Evolutionary conservation across 2,329 filamentous ascomycete species (phyloP).

Genomic region (Neopestalotiopsis rosae): DNA sequence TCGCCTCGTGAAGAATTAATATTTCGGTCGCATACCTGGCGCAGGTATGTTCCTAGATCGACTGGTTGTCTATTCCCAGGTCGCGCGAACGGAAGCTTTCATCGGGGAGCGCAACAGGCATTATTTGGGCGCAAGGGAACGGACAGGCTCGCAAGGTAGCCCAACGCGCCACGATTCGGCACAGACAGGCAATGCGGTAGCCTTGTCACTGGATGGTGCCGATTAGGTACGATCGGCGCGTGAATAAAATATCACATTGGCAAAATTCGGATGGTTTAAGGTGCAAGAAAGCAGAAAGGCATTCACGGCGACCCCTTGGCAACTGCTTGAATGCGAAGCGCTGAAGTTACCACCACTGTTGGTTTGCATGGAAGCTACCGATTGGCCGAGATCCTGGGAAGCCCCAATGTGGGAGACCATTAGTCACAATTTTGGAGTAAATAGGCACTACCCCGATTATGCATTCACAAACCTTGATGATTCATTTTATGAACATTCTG

Average conservation of each 20-base stretch:
- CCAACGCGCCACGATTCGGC: slow-evolving; percentile 12
- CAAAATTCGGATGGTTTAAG: neutral
- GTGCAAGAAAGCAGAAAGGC: neutral
- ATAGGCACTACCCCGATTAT: neutral
- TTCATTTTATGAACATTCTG: neutral
- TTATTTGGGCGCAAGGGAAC: slow-evolving; percentile 17
- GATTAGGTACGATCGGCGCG: slow-evolving; percentile 3
- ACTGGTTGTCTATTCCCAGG: neutral
- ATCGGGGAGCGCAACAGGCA: slow-evolving; percentile 19
- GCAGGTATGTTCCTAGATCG: neutral
- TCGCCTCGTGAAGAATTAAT: slow-evolving; percentile 7
- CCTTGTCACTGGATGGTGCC: neutral
- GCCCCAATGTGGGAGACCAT: neutral
- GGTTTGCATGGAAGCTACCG: slow-evolving; percentile 8
- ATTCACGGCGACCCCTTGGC: slow-evolving; percentile 1
- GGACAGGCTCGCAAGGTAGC: neutral
- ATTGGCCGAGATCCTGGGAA: slow-evolving; percentile 1
- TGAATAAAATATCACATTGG: slow-evolving; percentile 6
- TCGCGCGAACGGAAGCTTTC: neutral
- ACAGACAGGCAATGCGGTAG: neutral
- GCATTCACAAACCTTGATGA: neutral
- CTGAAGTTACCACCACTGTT: slow-evolving; percentile 9
- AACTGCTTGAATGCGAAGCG: neutral
- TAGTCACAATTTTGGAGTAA: neutral
- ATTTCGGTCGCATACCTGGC: slow-evolving; percentile 18